These are phyloP conservation scores for Acmispon strigosus DNA, from an alignment of 306 rosid genomes.

Conservation along the genomic window DNA sequence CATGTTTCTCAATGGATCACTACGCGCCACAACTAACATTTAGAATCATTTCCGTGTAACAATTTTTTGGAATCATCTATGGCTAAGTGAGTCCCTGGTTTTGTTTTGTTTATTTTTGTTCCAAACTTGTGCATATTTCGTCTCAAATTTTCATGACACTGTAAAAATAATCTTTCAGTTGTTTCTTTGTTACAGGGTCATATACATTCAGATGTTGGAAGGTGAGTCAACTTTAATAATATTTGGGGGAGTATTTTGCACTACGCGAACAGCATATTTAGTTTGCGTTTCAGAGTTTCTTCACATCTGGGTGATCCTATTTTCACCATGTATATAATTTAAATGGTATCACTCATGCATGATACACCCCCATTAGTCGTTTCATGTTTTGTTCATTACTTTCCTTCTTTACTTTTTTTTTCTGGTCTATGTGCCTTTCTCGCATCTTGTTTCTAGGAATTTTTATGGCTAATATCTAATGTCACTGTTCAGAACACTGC, in stretches of 20 bases:
- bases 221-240: constrained; percentile 26
- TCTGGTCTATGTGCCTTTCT: constrained; percentile 8
- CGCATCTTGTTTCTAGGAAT: constrained; percentile 15
- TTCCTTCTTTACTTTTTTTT: not conserved
- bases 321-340: not conserved
- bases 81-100: not conserved
- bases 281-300: not conserved
- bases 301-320: not conserved
- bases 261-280: not conserved
- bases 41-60: not conserved
- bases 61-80: not conserved
- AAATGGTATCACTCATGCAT: not conserved
- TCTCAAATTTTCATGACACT: not conserved
- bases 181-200: constrained; percentile 30
- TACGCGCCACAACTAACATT: not conserved
- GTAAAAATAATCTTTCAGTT: not conserved
- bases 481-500: constrained; percentile 28
- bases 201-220: constrained; percentile 11
- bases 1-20: not conserved
- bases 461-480: constrained; percentile 22
- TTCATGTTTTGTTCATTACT: not conserved
- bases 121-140: not conserved
- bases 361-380: not conserved
- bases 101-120: not conserved
- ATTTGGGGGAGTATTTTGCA: constrained; percentile 2